A percentile compares a stretch with the other conserved stretches of the same genome.
These are phyloP conservation scores for Trichophyton benhamiae DNA, from an alignment of 2,329 filamentous ascomycete genomes.

Conservation along the genomic window DNA sequence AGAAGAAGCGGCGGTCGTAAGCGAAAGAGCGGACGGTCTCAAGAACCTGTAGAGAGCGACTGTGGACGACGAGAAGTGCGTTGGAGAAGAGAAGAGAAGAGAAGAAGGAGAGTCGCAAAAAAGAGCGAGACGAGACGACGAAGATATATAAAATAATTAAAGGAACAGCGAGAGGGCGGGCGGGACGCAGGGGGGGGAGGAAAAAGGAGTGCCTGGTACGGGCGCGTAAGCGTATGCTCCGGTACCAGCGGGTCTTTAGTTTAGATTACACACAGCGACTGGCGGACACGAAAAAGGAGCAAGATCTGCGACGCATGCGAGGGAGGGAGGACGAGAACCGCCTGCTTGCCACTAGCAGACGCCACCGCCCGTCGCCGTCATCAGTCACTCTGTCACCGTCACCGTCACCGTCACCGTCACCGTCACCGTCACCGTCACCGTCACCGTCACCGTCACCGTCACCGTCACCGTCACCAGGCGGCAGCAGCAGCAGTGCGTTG, in stretches of 20 bases:
- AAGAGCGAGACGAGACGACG: not conserved
- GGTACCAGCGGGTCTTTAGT: not conserved
- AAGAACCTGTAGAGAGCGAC: slow-evolving; percentile 18
- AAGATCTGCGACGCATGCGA: not conserved
- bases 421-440: too few relatives aligned
- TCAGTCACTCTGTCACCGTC: too few relatives aligned
- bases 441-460: too few relatives aligned
- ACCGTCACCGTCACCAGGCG: too few relatives aligned
- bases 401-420: too few relatives aligned
- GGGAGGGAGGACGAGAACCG: not conserved
- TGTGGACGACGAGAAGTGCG: slow-evolving; percentile 1
- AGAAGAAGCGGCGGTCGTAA: not conserved
- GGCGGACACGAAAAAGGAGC: not conserved
- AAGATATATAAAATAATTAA: slow-evolving; percentile 10
- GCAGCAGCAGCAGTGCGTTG: too few relatives aligned
- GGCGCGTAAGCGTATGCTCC: not conserved
- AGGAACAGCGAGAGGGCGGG: not conserved
- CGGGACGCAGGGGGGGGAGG: not conserved
- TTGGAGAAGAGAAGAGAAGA: slow-evolving; percentile 9
- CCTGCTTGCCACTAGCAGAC: not conserved
- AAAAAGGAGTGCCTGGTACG: not conserved
- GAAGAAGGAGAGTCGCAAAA: slow-evolving; percentile 10
- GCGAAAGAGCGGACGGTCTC: slow-evolving; percentile 29
- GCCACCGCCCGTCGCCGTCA: not conserved
- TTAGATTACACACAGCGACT: not conserved